These are phyloP conservation scores for Onygena corvina DNA, from an alignment of 2,329 filamentous ascomycete genomes.

Conservation along the genomic window DNA sequence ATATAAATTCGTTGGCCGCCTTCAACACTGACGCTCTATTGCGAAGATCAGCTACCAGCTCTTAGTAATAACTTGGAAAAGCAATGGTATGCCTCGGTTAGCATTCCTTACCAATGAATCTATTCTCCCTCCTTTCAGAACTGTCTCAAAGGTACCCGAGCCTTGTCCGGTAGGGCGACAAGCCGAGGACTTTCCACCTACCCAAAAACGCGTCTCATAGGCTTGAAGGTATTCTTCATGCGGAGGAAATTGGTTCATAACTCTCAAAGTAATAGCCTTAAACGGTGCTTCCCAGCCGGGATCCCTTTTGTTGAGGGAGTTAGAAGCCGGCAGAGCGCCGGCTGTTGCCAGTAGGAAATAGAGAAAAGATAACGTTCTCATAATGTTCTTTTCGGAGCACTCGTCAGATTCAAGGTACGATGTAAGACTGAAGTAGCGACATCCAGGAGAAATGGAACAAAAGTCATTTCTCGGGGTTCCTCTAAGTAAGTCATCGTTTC, in stretches of 20 bases:
- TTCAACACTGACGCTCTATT: neutral
- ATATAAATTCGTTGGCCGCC: slow-evolving; percentile 7
- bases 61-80: neutral
- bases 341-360: neutral
- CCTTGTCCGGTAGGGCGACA: neutral
- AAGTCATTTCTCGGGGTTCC: too few species aligned
- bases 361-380: neutral
- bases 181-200: neutral
- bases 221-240: slow-evolving; percentile 4
- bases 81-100: neutral
- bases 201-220: slow-evolving; percentile 3
- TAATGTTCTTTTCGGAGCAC: neutral
- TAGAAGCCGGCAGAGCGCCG: neutral
- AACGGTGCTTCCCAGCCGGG: slow-evolving; percentile 1
- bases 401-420: too few species aligned
- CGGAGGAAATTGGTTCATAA: neutral
- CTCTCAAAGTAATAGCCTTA: neutral
- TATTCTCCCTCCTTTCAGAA: slow-evolving; percentile 4
- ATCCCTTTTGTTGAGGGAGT: neutral
- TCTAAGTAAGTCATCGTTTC: neutral
- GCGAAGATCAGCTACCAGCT: neutral
- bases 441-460: neutral
- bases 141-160: neutral
- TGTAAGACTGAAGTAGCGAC: neutral
- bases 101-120: neutral